These are phyloP conservation scores for Saturnispora diversa DNA, from an alignment of 805 yeast genomes.

Conservation along the genomic window DNA sequence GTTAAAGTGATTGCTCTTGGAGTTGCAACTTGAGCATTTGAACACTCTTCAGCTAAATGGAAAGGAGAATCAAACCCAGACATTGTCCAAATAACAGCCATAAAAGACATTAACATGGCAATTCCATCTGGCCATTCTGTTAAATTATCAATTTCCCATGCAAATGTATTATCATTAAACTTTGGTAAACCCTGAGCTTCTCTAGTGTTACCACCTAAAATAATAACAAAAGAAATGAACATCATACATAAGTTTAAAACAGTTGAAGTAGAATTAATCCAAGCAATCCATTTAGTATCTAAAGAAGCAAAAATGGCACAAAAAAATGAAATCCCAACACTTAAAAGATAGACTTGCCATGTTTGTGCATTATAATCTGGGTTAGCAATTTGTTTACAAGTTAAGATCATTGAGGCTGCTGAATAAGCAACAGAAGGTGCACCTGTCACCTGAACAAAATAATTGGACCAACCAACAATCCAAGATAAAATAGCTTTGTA, in stretches of 20 bases:
- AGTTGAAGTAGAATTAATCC: conserved; percentile 44
- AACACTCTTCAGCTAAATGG: conserved; percentile 66
- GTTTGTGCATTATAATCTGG: conserved; percentile 34
- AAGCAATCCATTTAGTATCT: conserved; percentile 49
- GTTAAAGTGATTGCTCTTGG: conserved; percentile 63
- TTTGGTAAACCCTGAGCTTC: conserved; percentile 33
- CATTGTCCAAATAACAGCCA: conserved; percentile 66
- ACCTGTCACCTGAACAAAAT: conserved; percentile 56
- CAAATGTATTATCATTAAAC: conserved; percentile 40
- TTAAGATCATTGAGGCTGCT: conserved; percentile 50
- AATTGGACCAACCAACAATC: conserved; percentile 58
- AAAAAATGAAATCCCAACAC: conserved; percentile 42
- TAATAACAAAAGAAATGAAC: conserved; percentile 44
- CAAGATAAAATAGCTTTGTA: conserved; percentile 49
- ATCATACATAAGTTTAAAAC: conserved; percentile 41
- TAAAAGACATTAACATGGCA: conserved; percentile 46
- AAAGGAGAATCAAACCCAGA: conserved; percentile 70
- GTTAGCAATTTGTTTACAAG: conserved; percentile 37
- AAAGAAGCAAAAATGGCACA: conserved; percentile 43
- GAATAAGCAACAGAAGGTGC: conserved; percentile 54
- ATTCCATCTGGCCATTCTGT: conserved; percentile 61
- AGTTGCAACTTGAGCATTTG: conserved; percentile 54
- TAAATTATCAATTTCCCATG: conserved; percentile 49
- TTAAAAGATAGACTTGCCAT: conserved; percentile 45
- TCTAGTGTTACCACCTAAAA: conserved; percentile 43